These are phyloP conservation scores for Tetraselmis striata DNA, from an alignment of 139 green algal genomes.

Conservation along the genomic window DNA sequence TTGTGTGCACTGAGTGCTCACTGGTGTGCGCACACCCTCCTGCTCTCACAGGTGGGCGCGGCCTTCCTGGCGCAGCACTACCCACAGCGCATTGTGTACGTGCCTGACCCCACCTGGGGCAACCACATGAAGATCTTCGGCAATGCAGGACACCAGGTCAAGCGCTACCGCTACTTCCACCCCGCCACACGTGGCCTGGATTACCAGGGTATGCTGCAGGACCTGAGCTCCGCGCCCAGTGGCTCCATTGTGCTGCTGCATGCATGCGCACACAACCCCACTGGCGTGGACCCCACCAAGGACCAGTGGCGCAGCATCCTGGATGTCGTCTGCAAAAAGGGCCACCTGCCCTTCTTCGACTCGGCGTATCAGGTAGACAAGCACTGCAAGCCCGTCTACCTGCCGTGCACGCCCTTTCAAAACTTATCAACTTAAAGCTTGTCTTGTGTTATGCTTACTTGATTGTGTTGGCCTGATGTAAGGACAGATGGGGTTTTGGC, in stretches of 20 bases:
- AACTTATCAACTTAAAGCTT: not conserved
- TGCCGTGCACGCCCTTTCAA: too few relatives aligned
- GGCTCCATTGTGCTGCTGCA: slow-evolving; percentile 48
- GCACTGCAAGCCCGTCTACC: not conserved
- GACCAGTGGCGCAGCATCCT: slow-evolving; percentile 47
- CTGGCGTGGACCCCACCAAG: slow-evolving; percentile 41
- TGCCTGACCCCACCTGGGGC: slow-evolving; percentile 75
- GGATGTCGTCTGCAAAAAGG: slow-evolving; percentile 15
- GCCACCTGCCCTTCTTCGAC: slow-evolving; percentile 50
- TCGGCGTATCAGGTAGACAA: slow-evolving; percentile 41
- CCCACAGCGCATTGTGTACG: slow-evolving; percentile 45
- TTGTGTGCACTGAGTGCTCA: slow-evolving; percentile 25
- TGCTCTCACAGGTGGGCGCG: slow-evolving; percentile 38
- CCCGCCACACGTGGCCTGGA: slow-evolving; percentile 31
- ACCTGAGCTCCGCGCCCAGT: slow-evolving; percentile 27
- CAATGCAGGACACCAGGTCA: slow-evolving; percentile 30
- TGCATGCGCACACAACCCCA: slow-evolving; percentile 57
- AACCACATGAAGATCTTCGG: slow-evolving; percentile 78
- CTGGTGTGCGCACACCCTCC: not conserved
- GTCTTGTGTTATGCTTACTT: too few relatives aligned
- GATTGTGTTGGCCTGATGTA: too few relatives aligned
- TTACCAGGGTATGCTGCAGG: slow-evolving; percentile 39
- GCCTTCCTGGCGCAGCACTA: slow-evolving; percentile 69
- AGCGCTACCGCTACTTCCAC: slow-evolving; percentile 39
- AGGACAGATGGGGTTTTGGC: too few relatives aligned